phyloP scores from a whole-genome alignment of 345 rosid species.

The Linum trigynum region DNA sequence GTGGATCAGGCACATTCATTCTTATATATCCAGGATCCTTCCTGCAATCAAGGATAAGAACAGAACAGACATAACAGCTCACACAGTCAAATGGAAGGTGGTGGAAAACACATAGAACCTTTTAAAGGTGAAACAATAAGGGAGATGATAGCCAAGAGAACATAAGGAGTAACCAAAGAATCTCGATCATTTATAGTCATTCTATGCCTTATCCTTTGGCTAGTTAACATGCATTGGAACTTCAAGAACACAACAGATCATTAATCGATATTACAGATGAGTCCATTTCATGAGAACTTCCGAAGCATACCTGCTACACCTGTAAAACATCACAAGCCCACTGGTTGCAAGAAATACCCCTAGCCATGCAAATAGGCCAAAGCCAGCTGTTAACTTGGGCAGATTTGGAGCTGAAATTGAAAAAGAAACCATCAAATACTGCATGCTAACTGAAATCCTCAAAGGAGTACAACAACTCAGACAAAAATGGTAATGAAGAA shows the following conservation, averaged over 20 bases:
- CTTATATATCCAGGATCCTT: slow-evolving; percentile 92
- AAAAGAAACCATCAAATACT: not conserved
- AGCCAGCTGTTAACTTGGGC: slow-evolving; percentile 63
- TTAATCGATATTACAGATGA: no score
- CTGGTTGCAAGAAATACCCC: slow-evolving; percentile 65
- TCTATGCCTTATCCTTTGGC: no score
- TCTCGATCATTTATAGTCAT: no score
- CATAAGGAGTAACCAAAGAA: no score
- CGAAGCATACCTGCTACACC: slow-evolving; percentile 76
- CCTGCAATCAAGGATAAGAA: slow-evolving; percentile 34
- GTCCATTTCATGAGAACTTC: not conserved
- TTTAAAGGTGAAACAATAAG: no score
- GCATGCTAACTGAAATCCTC: not conserved
- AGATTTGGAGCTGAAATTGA: slow-evolving; percentile 57
- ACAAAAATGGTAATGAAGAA: slow-evolving; percentile 16
- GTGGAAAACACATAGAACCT: no score
- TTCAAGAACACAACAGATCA: not conserved
- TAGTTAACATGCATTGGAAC: not conserved
- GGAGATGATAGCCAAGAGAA: no score
- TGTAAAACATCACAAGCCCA: slow-evolving; percentile 72
- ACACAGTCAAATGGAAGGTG: not conserved
- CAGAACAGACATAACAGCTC: not conserved
- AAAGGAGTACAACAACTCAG: slow-evolving; percentile 10
- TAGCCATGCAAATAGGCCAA: slow-evolving; percentile 78
- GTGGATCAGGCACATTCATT: slow-evolving; percentile 69